Evolutionary conservation across 2,329 filamentous ascomycete species (phyloP), one percentile per base, ranked within the genome.

Genomic region (Iodosphaeria phyllophila): DNA sequence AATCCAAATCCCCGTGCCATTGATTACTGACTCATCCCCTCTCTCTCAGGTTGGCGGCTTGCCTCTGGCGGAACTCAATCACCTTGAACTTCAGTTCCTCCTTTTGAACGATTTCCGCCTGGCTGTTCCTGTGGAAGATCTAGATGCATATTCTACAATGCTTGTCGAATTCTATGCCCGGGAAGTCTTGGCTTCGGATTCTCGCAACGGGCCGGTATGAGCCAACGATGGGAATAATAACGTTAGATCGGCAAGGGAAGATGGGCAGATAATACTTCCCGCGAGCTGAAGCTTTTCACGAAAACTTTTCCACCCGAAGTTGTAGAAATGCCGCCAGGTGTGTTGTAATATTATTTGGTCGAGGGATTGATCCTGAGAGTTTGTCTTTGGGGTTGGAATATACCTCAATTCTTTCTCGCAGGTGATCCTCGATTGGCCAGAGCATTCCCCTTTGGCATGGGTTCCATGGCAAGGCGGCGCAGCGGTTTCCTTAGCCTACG

Each of bases 131-230:
- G 76, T 95, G 9, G 89, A 95, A 52, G 86, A 95, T 41, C 67
- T 98, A 30, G 89, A 98, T 49, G 82, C 83, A 1, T 98, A 98
- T 40, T 89, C 83, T 5, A 98, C 89, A 1, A 95, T 95, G 86
- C 60, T 98, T 8, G 89, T 98, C 10, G 86, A 95, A 43, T 98
- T 95, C 43, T 98, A 95, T 43, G 86, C 83, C 1, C 65, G 86
- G 27, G 89, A 98, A 47, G 74, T 93, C 10, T 67, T 92, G 14
- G 48, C 48, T 5, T 50, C 20, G n/a, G 18, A 52, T 28, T 41
- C 43, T 13, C 35, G 36, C 13, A 36, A 34, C 6, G 35, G 37
- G n/a, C 23, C 33, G 5, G 13, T 30, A 28, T 29, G 24, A 25
- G 22, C 22, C 4, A 30, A 27, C 16, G 28, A 29, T 23, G 27